Conservation (phyloP, 345 rosid genomes). For the Populus davidiana region DNA sequence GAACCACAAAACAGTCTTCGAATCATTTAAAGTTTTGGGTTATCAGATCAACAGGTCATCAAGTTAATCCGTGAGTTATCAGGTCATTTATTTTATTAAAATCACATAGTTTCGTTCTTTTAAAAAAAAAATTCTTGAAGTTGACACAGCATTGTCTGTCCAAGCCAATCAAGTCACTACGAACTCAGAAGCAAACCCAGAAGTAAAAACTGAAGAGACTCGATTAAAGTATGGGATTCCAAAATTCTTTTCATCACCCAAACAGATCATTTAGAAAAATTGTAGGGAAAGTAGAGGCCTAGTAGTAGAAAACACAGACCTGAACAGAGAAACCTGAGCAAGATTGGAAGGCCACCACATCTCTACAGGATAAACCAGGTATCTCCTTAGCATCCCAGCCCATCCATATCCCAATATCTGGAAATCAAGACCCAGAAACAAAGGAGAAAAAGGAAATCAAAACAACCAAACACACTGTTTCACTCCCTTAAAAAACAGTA, state of each 20-base stretch:
- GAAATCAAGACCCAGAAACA: slow-evolving; percentile 2
- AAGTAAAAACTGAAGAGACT: neutral
- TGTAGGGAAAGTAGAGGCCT: neutral
- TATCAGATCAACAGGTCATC: too few species aligned
- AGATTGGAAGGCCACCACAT: slow-evolving; percentile 99
- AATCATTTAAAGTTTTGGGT: too few species aligned
- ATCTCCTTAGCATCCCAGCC: slow-evolving; percentile 98
- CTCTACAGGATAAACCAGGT: slow-evolving; percentile 90
- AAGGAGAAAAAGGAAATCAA: neutral
- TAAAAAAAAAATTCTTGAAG: too few species aligned
- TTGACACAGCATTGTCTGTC: too few species aligned
- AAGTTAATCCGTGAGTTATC: too few species aligned
- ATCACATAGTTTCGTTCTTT: too few species aligned
- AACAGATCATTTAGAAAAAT: neutral
- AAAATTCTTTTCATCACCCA: slow-evolving; percentile 26
- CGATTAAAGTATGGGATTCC: slow-evolving; percentile 3
- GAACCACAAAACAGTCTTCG: neutral
- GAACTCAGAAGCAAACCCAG: too few species aligned
- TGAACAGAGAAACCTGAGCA: slow-evolving; percentile 96
- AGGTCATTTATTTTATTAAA: too few species aligned
- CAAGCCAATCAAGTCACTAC: too few species aligned
- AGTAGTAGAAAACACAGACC: slow-evolving; percentile 39
- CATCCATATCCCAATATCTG: slow-evolving; percentile 96
- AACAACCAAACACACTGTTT: neutral
- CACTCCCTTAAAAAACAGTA: neutral